phyloP scores from a whole-genome alignment of 1,284 basidiomycete genomes.

The Crucibulum parvulum region DNA sequence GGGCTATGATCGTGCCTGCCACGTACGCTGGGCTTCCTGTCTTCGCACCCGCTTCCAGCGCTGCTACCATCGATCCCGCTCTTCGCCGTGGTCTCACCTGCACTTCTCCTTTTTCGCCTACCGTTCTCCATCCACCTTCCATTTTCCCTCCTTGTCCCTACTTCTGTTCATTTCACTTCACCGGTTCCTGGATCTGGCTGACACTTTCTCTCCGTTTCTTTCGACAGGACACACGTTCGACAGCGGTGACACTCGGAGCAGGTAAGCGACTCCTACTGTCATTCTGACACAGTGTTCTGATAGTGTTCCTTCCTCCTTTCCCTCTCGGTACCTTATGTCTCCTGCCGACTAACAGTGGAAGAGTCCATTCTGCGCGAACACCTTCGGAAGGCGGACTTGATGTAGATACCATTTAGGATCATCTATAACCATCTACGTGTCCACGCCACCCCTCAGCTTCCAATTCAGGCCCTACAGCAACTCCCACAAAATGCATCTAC shows the following conservation, averaged over 20 bases:
- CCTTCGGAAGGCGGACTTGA: slow-evolving; percentile 58
- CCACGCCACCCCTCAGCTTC: too few species aligned
- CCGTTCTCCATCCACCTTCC: not conserved
- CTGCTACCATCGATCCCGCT: not conserved
- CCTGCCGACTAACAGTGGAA: slow-evolving; percentile 37
- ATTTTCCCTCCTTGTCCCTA: not conserved
- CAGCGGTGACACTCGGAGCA: slow-evolving; percentile 67
- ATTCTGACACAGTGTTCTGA: not conserved
- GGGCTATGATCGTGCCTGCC: too few species aligned
- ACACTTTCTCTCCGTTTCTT: slow-evolving; percentile 1
- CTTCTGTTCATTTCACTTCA: not conserved
- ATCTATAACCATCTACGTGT: too few species aligned
- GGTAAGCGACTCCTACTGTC: slow-evolving; percentile 47
- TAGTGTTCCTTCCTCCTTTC: not conserved
- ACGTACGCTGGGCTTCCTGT: not conserved
- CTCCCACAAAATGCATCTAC: too few species aligned
- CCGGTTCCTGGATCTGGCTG: not conserved
- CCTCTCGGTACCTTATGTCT: slow-evolving; percentile 3
- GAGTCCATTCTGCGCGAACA: slow-evolving; percentile 61
- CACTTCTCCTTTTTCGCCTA: too few species aligned
- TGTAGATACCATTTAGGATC: slow-evolving; percentile 31
- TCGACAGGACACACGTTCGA: slow-evolving; percentile 68
- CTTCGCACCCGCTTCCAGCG: not conserved
- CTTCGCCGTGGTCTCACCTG: not conserved
- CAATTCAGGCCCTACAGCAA: too few species aligned